These are phyloP conservation scores for Boletus sp. DNA, from an alignment of 768 basidiomycete genomes.

Conservation along the genomic window DNA sequence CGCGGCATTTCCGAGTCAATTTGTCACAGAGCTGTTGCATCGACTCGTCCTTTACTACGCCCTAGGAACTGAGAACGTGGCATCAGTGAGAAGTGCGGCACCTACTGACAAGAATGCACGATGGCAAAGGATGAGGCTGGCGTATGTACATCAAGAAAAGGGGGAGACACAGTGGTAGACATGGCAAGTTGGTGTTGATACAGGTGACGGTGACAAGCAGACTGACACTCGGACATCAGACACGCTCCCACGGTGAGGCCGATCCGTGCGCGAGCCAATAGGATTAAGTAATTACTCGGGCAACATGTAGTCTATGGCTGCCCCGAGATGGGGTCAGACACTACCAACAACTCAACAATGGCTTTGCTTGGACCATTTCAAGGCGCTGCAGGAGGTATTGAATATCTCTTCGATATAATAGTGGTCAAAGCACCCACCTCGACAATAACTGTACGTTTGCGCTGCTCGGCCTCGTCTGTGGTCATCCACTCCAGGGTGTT, in stretches of 20 bases:
- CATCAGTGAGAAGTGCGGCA: background rate
- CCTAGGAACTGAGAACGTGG: slow-evolving; percentile 6
- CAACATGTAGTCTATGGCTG: slow-evolving; percentile 4
- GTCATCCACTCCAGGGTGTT: slow-evolving; percentile 46
- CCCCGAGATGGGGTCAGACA: background rate
- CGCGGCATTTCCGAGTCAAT: slow-evolving; percentile 61
- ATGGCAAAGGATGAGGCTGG: slow-evolving; percentile 72
- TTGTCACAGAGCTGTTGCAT: slow-evolving; percentile 64
- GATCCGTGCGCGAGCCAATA: no score
- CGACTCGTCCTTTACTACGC: slow-evolving; percentile 64
- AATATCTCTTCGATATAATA: background rate
- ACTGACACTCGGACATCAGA: background rate
- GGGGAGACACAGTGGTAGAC: slow-evolving; percentile 31
- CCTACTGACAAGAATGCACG: slow-evolving; percentile 64
- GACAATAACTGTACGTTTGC: slow-evolving; percentile 60
- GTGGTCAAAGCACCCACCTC: slow-evolving; percentile 49
- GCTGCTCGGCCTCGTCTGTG: slow-evolving; percentile 35
- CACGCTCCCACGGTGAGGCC: slow-evolving; percentile 1
- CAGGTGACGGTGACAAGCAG: background rate
- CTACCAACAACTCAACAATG: slow-evolving; percentile 73
- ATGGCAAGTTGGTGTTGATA: slow-evolving; percentile 9
- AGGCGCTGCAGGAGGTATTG: slow-evolving; percentile 49
- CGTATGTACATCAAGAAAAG: slow-evolving; percentile 72
- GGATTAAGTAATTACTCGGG: background rate
- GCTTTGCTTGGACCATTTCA: slow-evolving; percentile 66